Evolutionary conservation across 2,329 filamentous ascomycete species (phyloP).

Genomic region (Trichophyton mentagrophytes): DNA sequence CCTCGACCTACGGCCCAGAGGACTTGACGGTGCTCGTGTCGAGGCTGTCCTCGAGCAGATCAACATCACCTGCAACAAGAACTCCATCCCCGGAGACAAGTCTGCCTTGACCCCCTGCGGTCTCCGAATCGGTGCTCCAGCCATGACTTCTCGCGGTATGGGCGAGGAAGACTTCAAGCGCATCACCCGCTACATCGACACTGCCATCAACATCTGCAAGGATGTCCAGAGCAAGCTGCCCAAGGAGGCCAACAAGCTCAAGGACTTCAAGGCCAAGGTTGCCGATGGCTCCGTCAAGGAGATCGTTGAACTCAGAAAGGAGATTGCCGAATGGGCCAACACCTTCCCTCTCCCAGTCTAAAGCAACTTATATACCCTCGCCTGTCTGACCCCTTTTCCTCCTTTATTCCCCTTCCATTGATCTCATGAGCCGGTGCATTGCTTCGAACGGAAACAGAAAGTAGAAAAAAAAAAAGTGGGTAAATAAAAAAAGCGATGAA

Average conservation of each 20-base stretch:
- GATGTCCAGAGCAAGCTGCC: slow-evolving; percentile 71
- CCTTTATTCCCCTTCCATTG: background rate
- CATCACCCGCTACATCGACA: slow-evolving; percentile 80
- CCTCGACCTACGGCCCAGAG: slow-evolving; percentile 76
- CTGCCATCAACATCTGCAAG: slow-evolving; percentile 78
- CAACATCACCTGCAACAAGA: slow-evolving; percentile 99
- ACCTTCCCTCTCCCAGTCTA: slow-evolving; percentile 74
- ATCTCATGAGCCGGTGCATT: slow-evolving; percentile 1
- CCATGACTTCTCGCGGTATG: slow-evolving; percentile 95
- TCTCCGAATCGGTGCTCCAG: slow-evolving; percentile 90
- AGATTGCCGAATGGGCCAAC: slow-evolving; percentile 76
- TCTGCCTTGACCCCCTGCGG: slow-evolving; percentile 87
- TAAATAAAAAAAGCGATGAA: slow-evolving; percentile 9
- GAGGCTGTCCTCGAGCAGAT: slow-evolving; percentile 95
- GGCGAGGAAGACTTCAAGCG: slow-evolving; percentile 82
- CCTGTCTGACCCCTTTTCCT: background rate
- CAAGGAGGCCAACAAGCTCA: slow-evolving; percentile 98
- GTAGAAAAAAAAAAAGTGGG: slow-evolving; percentile 3
- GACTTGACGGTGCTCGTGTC: slow-evolving; percentile 79
- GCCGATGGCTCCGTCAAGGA: slow-evolving; percentile 62
- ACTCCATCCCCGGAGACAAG: slow-evolving; percentile 95
- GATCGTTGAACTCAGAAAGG: slow-evolving; percentile 75
- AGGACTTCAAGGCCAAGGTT: slow-evolving; percentile 97
- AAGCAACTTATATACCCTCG: slow-evolving; percentile 10
- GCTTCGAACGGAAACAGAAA: slow-evolving; percentile 4